A percentile compares a stretch with the other conserved stretches of the same genome.
Conservation (phyloP, 2,329 filamentous ascomycete species). For the Botrytis tulipae region DNA sequence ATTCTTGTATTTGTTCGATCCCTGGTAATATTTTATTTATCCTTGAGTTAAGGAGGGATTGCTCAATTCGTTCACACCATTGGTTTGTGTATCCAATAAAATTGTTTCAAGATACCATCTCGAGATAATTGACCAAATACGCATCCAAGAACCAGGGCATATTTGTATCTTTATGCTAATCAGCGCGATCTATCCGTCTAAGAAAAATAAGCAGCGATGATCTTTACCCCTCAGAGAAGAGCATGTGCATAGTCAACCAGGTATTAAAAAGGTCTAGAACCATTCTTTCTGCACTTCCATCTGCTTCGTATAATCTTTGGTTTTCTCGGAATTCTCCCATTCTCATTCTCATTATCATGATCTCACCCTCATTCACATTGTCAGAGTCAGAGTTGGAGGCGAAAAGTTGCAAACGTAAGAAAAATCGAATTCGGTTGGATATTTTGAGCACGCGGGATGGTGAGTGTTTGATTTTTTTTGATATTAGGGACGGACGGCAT, state of each 20-base stretch:
- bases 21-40: background rate
- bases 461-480: background rate
- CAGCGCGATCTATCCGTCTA: background rate
- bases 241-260: background rate
- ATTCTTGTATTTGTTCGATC: background rate
- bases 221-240: background rate
- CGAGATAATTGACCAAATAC: background rate
- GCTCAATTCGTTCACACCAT: no score
- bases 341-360: no score
- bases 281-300: background rate
- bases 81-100: no score
- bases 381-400: background rate
- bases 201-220: slow-evolving; percentile 15
- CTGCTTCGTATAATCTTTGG: background rate
- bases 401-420: background rate
- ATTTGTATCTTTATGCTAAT: background rate
- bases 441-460: background rate
- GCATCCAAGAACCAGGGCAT: background rate
- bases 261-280: background rate
- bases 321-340: background rate
- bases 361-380: background rate
- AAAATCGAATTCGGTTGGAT: background rate
- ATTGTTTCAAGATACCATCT: background rate
- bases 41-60: background rate
- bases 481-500: background rate